phyloP scores from a whole-genome alignment of 2,329 filamentous ascomycete species.

The Penicillium palitans region DNA sequence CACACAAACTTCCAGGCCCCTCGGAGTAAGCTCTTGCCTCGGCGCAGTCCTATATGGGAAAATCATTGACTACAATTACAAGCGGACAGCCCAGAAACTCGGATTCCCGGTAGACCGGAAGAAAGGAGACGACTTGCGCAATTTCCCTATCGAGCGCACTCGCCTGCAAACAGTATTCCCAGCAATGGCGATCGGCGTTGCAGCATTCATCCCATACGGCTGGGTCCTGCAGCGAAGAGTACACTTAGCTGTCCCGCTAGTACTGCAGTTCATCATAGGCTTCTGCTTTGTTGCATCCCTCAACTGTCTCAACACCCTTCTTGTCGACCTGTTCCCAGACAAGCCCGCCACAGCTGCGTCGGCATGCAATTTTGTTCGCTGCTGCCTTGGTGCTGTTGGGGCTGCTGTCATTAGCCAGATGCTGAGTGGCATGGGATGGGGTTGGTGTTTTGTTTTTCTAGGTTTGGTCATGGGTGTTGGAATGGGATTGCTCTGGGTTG shows the following conservation, averaged over 20 bases:
- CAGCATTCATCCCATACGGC: slow-evolving; percentile 32
- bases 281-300: slow-evolving; percentile 26
- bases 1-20: slow-evolving; percentile 16
- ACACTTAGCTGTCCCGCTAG: slow-evolving; percentile 27
- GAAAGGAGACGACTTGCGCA: slow-evolving; percentile 47
- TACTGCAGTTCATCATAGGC: slow-evolving; percentile 36
- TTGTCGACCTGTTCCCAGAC: slow-evolving; percentile 33
- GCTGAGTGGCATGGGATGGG: slow-evolving; percentile 27
- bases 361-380: slow-evolving; percentile 33
- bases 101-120: slow-evolving; percentile 18
- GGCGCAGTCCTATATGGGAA: slow-evolving; percentile 26
- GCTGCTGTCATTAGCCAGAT: slow-evolving; percentile 30
- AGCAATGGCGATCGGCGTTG: slow-evolving; percentile 27
- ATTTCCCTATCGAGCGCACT: slow-evolving; percentile 44
- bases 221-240: slow-evolving; percentile 30
- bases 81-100: slow-evolving; percentile 17
- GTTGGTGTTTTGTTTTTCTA: slow-evolving; percentile 33
- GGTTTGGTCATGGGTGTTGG: slow-evolving; percentile 18
- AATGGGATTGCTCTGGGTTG: slow-evolving; percentile 20
- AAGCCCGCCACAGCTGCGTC: slow-evolving; percentile 31
- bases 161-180: slow-evolving; percentile 31
- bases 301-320: slow-evolving; percentile 30
- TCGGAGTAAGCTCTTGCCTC: slow-evolving; percentile 22
- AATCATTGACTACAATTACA: slow-evolving; percentile 27
- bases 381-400: slow-evolving; percentile 31